Percentiles rank a stretch among this genome's conserved stretches.
These are phyloP conservation scores for Gastrolobium bilobum DNA, from an alignment of 306 rosid genomes.

Conservation along the genomic window DNA sequence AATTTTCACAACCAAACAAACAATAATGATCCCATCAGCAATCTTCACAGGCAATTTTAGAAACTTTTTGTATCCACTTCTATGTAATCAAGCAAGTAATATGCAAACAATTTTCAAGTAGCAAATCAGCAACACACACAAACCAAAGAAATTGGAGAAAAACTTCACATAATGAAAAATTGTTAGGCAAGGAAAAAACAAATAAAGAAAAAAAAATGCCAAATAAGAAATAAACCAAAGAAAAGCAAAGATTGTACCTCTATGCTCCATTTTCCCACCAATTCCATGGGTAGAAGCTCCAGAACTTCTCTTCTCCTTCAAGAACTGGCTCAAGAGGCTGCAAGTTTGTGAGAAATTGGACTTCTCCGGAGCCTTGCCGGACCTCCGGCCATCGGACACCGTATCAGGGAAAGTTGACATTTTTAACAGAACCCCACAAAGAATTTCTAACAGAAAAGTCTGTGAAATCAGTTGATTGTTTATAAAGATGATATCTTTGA, in stretches of 20 bases:
- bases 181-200: background rate
- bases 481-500: conserved; percentile 3
- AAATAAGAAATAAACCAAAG: background rate
- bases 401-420: conserved; percentile 45
- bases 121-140: conserved; percentile 16
- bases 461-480: background rate
- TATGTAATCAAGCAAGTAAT: conserved; percentile 19
- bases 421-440: conserved; percentile 12
- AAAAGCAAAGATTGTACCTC: conserved; percentile 49
- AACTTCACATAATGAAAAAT: background rate
- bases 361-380: conserved; percentile 66
- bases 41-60: conserved; percentile 11
- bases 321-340: conserved; percentile 67
- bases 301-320: conserved; percentile 81
- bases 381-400: conserved; percentile 45
- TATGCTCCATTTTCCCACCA: conserved; percentile 54
- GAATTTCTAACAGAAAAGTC: background rate
- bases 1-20: conserved; percentile 40
- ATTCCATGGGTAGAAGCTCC: conserved; percentile 49
- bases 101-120: conserved; percentile 6
- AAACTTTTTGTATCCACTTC: background rate
- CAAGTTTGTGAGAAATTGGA: conserved; percentile 80
- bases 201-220: background rate
- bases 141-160: background rate
- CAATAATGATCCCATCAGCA: conserved; percentile 37